phyloP scores from a whole-genome alignment of 192 early-diverging fungal genomes.

The Phlyctochytrium bullatum region DNA sequence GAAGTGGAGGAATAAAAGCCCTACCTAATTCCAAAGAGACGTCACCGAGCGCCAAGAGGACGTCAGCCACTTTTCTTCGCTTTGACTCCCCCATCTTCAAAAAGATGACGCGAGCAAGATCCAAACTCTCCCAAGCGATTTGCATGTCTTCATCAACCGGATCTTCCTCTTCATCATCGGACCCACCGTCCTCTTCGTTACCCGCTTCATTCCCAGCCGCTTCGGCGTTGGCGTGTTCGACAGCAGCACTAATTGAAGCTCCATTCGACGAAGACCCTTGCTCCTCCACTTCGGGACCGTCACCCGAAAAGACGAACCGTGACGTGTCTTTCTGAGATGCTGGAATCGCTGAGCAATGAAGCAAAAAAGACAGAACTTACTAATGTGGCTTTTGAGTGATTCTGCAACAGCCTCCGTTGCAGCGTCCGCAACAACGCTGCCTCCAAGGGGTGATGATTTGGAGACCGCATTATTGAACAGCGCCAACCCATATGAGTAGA shows the following conservation, averaged over 20 bases:
- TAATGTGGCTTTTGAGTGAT: neutral
- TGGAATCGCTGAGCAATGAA: slow-evolving; percentile 3
- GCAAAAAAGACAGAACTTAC: neutral
- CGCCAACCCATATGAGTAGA: slow-evolving; percentile 73
- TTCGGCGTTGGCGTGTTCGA: slow-evolving; percentile 13
- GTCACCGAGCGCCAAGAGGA: slow-evolving; percentile 77
- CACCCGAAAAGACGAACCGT: slow-evolving; percentile 3
- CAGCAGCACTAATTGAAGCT: neutral
- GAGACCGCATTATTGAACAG: slow-evolving; percentile 71
- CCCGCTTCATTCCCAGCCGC: slow-evolving; percentile 8
- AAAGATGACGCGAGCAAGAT: slow-evolving; percentile 80
- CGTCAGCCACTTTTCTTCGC: slow-evolving; percentile 56
- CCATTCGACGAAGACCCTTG: slow-evolving; percentile 2
- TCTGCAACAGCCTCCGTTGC: slow-evolving; percentile 27
- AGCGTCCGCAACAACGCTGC: slow-evolving; percentile 40
- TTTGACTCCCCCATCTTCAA: slow-evolving; percentile 39
- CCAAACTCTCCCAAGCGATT: slow-evolving; percentile 81
- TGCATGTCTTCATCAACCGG: slow-evolving; percentile 46
- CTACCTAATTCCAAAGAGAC: slow-evolving; percentile 82
- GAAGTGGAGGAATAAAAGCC: neutral
- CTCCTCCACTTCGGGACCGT: neutral
- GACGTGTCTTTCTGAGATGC: neutral
- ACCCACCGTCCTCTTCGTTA: neutral
- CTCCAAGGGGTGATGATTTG: slow-evolving; percentile 72
- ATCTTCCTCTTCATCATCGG: neutral